Evolutionary conservation across 768 basidiomycete genomes (phyloP).

Genomic region (Russula dissimulans): DNA sequence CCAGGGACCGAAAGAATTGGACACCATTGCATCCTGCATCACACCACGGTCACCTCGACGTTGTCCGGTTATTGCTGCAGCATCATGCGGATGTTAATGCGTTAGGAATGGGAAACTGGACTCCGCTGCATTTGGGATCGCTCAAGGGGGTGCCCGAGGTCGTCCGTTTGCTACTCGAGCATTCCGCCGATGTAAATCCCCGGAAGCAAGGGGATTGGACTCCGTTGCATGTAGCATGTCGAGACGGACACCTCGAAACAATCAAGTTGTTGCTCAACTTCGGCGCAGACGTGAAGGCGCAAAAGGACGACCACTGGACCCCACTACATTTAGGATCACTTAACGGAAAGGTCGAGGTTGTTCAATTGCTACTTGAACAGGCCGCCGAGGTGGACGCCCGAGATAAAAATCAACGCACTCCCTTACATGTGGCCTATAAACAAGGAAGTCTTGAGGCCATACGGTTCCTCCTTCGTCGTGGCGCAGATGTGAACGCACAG

Average conservation of each 20-base stretch:
- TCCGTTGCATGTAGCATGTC: neutral
- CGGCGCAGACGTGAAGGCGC: neutral
- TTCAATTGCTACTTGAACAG: neutral
- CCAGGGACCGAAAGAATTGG: neutral
- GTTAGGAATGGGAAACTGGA: neutral
- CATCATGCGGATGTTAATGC: neutral
- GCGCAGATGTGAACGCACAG: neutral
- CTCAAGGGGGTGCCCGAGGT: neutral
- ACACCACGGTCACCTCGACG: neutral
- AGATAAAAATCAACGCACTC: neutral
- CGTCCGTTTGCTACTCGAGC: neutral
- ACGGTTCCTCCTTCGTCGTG: neutral
- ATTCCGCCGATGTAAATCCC: neutral
- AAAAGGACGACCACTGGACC: neutral
- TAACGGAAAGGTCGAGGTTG: neutral
- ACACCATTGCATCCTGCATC: neutral
- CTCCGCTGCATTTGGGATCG: neutral
- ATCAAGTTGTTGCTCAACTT: neutral
- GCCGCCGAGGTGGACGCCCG: neutral
- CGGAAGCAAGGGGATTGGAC: neutral
- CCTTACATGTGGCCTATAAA: neutral
- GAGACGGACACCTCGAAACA: neutral
- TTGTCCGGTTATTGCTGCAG: neutral
- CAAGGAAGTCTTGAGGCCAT: neutral
- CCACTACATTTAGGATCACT: neutral